Evolutionary conservation across 176 grass and related monocot genomes (phyloP).

Genomic region (Thalia dealbata): DNA sequence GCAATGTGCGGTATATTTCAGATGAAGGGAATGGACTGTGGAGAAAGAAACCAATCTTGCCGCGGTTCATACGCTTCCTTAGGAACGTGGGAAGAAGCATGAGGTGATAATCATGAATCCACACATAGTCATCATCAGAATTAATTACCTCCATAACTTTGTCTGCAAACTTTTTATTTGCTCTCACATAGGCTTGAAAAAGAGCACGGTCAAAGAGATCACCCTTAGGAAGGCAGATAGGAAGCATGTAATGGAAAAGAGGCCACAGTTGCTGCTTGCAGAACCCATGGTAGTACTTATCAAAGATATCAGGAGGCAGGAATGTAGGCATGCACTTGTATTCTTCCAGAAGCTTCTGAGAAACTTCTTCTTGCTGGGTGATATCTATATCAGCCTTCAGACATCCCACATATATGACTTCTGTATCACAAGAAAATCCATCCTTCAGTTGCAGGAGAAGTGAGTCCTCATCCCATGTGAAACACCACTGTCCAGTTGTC

Average conservation of each 20-base stretch:
- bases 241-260: conserved; percentile 93
- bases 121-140: conserved; percentile 83
- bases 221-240: conserved; percentile 80
- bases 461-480: conserved; percentile 68
- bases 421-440: conserved; percentile 55
- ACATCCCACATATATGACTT: conserved; percentile 73
- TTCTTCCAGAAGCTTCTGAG: conserved; percentile 57
- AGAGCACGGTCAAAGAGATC: conserved; percentile 69
- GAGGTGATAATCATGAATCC: conserved; percentile 98
- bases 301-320: conserved; percentile 42
- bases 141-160: conserved; percentile 93
- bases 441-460: conserved; percentile 78
- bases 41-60: conserved; percentile 77
- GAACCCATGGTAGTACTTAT: conserved; percentile 85
- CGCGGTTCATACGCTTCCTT: conserved; percentile 64
- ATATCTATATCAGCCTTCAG: conserved; percentile 70
- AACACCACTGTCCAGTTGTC: conserved; percentile 49
- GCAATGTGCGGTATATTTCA: conserved; percentile 84
- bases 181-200: conserved; percentile 81
- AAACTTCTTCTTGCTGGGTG: conserved; percentile 53
- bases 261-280: conserved; percentile 92
- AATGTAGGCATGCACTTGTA: conserved; percentile 67
- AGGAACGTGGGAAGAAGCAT: conserved; percentile 94
- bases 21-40: conserved; percentile 81
- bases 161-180: conserved; percentile 85